phyloP scores from a whole-genome alignment of 306 rosid species.

The Arachis hypogaea region DNA sequence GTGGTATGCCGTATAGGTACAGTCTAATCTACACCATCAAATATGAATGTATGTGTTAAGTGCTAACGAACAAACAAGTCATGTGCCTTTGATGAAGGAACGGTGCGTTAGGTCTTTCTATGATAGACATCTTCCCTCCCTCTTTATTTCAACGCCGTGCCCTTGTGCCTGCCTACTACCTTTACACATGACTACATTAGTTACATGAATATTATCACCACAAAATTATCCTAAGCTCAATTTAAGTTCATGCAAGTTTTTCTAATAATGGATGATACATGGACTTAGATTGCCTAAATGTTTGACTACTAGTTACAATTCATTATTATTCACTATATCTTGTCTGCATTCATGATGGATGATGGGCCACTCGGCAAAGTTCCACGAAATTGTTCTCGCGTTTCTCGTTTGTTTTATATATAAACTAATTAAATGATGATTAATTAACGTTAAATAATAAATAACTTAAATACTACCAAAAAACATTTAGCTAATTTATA shows the following conservation, averaged over 20 bases:
- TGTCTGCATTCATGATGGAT: neutral
- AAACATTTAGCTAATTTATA: no score
- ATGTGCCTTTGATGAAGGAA: slow-evolving; percentile 52
- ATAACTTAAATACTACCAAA: no score
- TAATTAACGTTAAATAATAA: neutral
- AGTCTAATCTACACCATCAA: neutral
- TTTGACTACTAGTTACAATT: neutral
- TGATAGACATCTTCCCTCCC: slow-evolving; percentile 8
- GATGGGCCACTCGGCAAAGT: neutral
- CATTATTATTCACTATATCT: no score
- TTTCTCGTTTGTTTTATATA: neutral
- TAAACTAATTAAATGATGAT: neutral
- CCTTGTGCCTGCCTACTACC: neutral
- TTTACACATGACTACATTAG: no score
- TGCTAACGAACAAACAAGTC: slow-evolving; percentile 46
- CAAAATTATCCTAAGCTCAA: slow-evolving; percentile 10
- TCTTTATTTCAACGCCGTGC: slow-evolving; percentile 27
- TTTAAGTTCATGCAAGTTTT: neutral
- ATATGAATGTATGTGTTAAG: no score
- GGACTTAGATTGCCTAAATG: neutral
- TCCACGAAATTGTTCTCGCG: neutral
- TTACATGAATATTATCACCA: no score
- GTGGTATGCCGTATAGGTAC: slow-evolving; percentile 26
- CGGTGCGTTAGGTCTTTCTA: slow-evolving; percentile 25
- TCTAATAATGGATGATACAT: neutral